Conservation (phyloP, 139 green algal genomes). For the Tetradesmus lagerheimii region DNA sequence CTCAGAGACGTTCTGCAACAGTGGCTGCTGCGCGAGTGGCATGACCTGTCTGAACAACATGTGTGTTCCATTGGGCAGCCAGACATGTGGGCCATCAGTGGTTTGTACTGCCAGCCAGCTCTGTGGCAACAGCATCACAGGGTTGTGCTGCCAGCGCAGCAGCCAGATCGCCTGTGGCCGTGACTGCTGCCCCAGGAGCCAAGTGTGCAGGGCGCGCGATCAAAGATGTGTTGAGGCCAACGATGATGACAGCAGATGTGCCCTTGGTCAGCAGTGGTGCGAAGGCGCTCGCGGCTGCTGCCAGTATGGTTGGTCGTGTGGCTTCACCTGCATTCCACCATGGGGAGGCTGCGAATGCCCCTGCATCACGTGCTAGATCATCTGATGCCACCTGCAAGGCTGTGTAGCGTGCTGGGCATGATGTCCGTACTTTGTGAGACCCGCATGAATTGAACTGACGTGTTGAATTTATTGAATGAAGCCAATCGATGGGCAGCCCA, state of each 20-base stretch:
- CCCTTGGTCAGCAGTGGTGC: background rate
- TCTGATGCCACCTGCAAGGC: too few species aligned
- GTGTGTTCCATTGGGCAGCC: background rate
- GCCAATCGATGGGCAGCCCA: too few species aligned
- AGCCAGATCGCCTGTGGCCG: background rate
- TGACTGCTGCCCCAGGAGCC: background rate
- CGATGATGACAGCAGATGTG: too few species aligned
- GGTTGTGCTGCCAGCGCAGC: background rate
- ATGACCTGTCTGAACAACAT: background rate
- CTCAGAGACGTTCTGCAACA: conserved; percentile 3
- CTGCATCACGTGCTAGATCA: too few species aligned
- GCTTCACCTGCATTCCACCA: too few species aligned
- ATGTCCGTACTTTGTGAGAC: too few species aligned
- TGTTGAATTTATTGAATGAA: too few species aligned
- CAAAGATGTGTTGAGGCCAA: background rate
- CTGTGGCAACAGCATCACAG: conserved; percentile 12
- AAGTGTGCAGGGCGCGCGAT: background rate
- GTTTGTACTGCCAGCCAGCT: background rate
- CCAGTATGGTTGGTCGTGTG: conserved; percentile 3
- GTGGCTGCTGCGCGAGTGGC: background rate
- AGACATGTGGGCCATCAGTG: background rate
- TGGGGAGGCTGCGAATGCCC: too few species aligned
- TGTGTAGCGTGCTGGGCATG: too few species aligned
- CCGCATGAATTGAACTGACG: too few species aligned
- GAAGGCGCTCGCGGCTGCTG: background rate